phyloP scores from a whole-genome alignment of 2,329 filamentous ascomycete genomes.

The Diaporthe australafricana region DNA sequence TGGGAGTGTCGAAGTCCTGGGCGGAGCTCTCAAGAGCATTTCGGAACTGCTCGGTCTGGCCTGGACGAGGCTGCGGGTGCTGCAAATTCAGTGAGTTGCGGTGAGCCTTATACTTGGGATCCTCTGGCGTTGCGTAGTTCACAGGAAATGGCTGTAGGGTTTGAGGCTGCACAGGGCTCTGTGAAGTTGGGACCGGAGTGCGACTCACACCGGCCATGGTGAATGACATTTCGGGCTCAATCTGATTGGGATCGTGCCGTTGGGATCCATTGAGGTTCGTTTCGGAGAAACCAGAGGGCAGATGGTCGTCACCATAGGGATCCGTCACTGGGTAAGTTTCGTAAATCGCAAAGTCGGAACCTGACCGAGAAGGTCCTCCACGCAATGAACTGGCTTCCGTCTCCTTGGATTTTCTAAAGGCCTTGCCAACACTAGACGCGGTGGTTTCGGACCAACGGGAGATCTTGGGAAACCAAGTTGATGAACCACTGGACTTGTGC shows the following conservation, averaged over 20 bases:
- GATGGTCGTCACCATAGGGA: conserved; percentile 70
- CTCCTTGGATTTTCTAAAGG: conserved; percentile 76
- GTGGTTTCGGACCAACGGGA: conserved; percentile 98
- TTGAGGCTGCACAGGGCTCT: conserved; percentile 46
- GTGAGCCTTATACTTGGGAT: conserved; percentile 85
- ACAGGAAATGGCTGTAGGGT: conserved; percentile 49
- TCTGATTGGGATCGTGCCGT: conserved; percentile 41
- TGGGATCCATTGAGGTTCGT: conserved; percentile 54
- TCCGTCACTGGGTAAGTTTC: conserved; percentile 69
- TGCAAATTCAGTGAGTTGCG: conserved; percentile 84
- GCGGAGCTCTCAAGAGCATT: conserved; percentile 80
- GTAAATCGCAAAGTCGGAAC: conserved; percentile 78
- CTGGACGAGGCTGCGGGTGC: conserved; percentile 81
- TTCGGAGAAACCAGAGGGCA: conserved; percentile 68
- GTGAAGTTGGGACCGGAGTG: conserved; percentile 33
- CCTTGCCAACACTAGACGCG: conserved; percentile 84
- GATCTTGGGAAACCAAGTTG: conserved; percentile 86
- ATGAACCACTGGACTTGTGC: conserved; percentile 87
- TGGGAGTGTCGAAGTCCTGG: conserved; percentile 71
- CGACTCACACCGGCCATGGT: conserved; percentile 37
- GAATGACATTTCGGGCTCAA: conserved; percentile 37
- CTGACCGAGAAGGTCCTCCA: conserved; percentile 75
- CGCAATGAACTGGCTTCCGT: conserved; percentile 69
- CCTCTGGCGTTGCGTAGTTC: conserved; percentile 60
- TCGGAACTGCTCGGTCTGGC: conserved; percentile 80